Base-by-base conservation (phyloP, 164 flowering plant species). In the Tetracentron sinense region DNA sequence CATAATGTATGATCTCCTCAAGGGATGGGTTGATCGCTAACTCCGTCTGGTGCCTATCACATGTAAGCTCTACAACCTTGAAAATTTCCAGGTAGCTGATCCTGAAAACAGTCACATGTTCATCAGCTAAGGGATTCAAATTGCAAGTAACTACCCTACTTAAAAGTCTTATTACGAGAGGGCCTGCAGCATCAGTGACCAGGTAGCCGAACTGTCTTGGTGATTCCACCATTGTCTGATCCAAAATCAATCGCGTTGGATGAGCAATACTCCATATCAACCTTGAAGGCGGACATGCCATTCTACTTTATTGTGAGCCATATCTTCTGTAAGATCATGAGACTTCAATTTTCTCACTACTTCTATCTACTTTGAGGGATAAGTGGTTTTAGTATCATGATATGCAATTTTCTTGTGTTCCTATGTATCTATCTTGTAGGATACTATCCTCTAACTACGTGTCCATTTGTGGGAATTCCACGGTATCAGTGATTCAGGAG, bases 1-100 rank as follows among this genome's bases (percentile, higher is more conserved):
- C 99, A 46, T 89, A 91, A 64, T 94, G 96, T 53, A 94, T 60
- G 51, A 94, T 91, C 62, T 91, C 99, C 65, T 94, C 99, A 0
- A 94, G 92, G n/a, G 97, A 83, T 12, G 99, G 99, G 22, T 77
- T 50, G 16, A 61, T 3, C 38, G 85, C 95, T 68, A 94, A 31
- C 61, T 94, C 97, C 2, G 62, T 64, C 68, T 57, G 76, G 70
- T 94, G 99, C 80, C 83, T 87, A 15, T 77, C 83, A 38, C 99
- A 94, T 50, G 99, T 94, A 33, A 83, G 79, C 79, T 94, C 99
- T 66, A 91, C 97, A 30, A 86, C 73, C 79, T 85, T 91, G 77
- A 94, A 94, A 6, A 94, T 94, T 60, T 94, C 97, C 66, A 94
- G 75, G 69, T 94, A 94, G 76, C 85, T 63, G 20, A 94, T 94